Conservation (phyloP, 2,329 filamentous ascomycete genomes). For the Exophiala bonariae region DNA sequence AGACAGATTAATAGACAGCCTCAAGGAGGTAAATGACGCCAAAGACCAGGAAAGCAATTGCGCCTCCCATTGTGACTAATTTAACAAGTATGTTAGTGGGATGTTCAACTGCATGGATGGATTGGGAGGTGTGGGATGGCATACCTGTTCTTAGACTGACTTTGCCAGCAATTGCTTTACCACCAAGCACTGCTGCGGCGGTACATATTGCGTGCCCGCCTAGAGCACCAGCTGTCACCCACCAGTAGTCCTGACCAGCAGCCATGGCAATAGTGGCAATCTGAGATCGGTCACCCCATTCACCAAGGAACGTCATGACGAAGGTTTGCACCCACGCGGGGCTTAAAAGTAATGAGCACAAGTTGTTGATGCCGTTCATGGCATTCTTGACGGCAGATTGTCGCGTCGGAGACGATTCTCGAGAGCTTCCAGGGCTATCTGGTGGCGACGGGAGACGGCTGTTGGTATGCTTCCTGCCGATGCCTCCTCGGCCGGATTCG, state of each 20-base stretch:
- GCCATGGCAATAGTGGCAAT: conserved; percentile 99
- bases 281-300: conserved; percentile 97
- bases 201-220: conserved; percentile 88
- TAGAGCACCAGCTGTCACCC: conserved; percentile 88
- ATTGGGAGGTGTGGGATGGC: conserved; percentile 18
- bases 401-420: conserved; percentile 56
- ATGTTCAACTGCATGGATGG: not conserved
- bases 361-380: conserved; percentile 74
- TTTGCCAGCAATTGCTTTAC: conserved; percentile 84
- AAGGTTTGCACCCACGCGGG: conserved; percentile 99
- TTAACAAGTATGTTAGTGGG: conserved; percentile 18
- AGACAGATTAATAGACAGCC: conserved; percentile 56
- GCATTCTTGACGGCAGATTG: conserved; percentile 44
- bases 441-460: conserved; percentile 77
- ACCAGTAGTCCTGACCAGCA: conserved; percentile 97
- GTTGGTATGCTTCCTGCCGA: conserved; percentile 66
- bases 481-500: conserved; percentile 71
- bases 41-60: conserved; percentile 85
- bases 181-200: conserved; percentile 85
- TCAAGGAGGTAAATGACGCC: conserved; percentile 89
- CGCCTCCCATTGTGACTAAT: conserved; percentile 86
- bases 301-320: conserved; percentile 96
- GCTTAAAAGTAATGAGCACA: conserved; percentile 83
- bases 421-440: conserved; percentile 71
- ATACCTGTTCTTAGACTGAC: conserved; percentile 94